Base-by-base conservation (phyloP, 371 early-diverging fungal species). In the Thermomucor indicae-seudaticae region DNA sequence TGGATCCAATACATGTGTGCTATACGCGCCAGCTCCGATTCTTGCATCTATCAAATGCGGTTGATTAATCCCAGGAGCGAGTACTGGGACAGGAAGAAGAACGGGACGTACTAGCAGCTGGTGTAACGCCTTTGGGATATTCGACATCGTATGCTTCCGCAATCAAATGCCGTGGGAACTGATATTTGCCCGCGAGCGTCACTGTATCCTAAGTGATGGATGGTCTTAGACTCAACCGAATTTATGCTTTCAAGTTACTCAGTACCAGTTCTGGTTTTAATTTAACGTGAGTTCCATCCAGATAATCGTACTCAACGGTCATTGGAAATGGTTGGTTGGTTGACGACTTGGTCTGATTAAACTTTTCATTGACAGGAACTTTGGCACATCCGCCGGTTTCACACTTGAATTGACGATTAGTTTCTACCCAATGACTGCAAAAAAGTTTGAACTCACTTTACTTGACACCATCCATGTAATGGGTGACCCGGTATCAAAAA, bases 401-500 rank as follows among this genome's bases (percentile, higher is more conserved):
- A 57, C 67, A 67, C 51, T n/a, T n/a, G n/a, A n/a, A n/a, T n/a
- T n/a, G n/a, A n/a, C n/a, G n/a, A n/a, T n/a, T n/a, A n/a, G n/a
- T n/a, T n/a, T n/a, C n/a, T n/a, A n/a, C n/a, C n/a, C n/a, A n/a
- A n/a, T n/a, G n/a, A n/a, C n/a, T n/a, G n/a, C n/a, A n/a, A n/a
- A n/a, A n/a, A n/a, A n/a, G n/a, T n/a, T n/a, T n/a, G n/a, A n/a
- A 25, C 11, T 10, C 39, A 49, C 45, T 27, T 45, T 42, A 11
- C 50, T 57, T 5, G 67, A 67, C 41, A 60, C 55, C 10, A 55
- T 56, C 53, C 61, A 67, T 1, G 64, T 56, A 4, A 67, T 38
- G 10, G 59, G 58, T n/a, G 67, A 49, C 6, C 51, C 60, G 1
- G 67, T 67, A 47, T 67, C 67, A 43, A 67, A 67, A 12, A 67